phyloP scores from a whole-genome alignment of 305 asterid species.

The Fraxinus dipetala region DNA sequence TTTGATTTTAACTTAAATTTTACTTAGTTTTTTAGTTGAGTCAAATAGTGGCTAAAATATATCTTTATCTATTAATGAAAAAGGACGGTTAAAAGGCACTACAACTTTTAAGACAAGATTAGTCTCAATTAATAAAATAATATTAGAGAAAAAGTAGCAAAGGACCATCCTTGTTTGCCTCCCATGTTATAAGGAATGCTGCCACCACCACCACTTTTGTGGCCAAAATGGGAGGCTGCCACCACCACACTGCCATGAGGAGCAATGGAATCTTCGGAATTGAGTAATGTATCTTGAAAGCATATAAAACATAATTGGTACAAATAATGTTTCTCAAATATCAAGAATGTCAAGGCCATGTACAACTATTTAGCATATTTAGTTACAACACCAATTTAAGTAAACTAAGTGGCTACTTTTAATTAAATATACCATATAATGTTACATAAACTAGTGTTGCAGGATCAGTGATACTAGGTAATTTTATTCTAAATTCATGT shows the following conservation, averaged over 20 bases:
- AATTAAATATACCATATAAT: too few species aligned
- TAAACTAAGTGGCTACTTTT: too few species aligned
- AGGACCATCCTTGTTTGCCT: constrained; percentile 54
- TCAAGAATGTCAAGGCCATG: not conserved
- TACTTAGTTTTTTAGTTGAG: too few species aligned
- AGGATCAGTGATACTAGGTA: too few species aligned
- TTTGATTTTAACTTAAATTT: too few species aligned
- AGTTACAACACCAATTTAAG: too few species aligned
- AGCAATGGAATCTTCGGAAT: not conserved
- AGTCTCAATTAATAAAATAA: constrained; percentile 4
- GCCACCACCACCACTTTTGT: constrained; percentile 28
- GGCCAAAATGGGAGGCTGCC: constrained; percentile 29
- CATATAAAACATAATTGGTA: not conserved
- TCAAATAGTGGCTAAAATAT: not conserved
- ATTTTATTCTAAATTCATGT: too few species aligned
- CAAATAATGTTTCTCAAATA: not conserved
- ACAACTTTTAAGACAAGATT: constrained; percentile 16
- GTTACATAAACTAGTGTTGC: too few species aligned
- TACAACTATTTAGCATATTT: too few species aligned
- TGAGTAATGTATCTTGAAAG: not conserved
- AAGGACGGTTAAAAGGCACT: constrained; percentile 33
- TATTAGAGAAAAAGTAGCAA: constrained; percentile 13
- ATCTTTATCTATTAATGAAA: constrained; percentile 6
- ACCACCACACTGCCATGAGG: not conserved
- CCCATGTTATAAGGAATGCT: constrained; percentile 52